A percentile compares a stretch with the other conserved stretches of the same genome.
Evolutionary conservation across 257 asterid genomes (phyloP).

Genomic region (Dorcoceras hygrometricum): DNA sequence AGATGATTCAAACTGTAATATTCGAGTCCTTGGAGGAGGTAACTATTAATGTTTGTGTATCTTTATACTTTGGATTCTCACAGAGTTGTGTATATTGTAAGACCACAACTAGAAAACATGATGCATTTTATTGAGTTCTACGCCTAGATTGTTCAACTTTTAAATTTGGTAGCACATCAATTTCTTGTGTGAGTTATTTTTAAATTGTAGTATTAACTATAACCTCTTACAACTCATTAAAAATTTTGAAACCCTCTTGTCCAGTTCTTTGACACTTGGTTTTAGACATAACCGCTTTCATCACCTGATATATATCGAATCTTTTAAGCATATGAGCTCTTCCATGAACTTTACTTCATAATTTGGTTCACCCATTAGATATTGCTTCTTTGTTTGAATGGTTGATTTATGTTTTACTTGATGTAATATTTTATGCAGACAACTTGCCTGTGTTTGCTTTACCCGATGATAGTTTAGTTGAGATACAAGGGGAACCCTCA

Average conservation of each 20-base stretch:
- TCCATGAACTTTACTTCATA: background rate
- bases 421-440: constrained; percentile 45
- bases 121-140: background rate
- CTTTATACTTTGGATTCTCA: background rate
- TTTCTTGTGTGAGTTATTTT: background rate
- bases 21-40: constrained; percentile 91
- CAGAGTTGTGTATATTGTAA: background rate
- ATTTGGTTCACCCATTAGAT: background rate
- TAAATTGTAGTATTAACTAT: background rate
- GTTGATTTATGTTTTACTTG: constrained; percentile 9
- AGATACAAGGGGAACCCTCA: constrained; percentile 84
- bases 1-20: constrained; percentile 70
- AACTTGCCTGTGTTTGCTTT: constrained; percentile 76
- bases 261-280: background rate
- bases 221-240: background rate
- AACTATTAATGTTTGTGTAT: constrained; percentile 15
- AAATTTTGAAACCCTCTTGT: background rate
- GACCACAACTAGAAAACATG: background rate
- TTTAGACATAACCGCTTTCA: no score
- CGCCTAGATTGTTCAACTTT: background rate
- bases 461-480: constrained; percentile 85
- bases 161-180: background rate
- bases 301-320: background rate
- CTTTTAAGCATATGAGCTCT: background rate
- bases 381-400: constrained; percentile 16